Percentiles rank a stretch among this genome's conserved stretches.
Conservation (phyloP, 495 filamentous ascomycete genomes). For the Penicillium ucsense region DNA sequence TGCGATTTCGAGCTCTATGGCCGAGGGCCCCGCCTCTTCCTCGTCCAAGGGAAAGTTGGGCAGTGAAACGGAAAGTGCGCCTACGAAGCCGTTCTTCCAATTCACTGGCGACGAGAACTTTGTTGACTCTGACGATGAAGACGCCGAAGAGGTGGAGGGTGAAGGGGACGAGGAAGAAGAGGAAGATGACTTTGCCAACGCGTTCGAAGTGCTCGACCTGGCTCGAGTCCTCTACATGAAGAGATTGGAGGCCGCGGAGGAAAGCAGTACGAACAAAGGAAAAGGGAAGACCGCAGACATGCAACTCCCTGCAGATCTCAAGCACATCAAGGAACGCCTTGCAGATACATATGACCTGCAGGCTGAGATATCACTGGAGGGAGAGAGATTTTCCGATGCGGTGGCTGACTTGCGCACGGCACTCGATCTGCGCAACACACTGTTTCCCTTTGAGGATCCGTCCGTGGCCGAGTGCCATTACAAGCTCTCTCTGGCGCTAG, state of each 20-base stretch:
- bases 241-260: conserved; percentile 45
- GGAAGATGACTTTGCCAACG: conserved; percentile 81
- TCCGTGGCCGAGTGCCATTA: conserved; percentile 88
- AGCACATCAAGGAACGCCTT: conserved; percentile 67
- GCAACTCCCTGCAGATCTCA: conserved; percentile 36
- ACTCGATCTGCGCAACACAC: conserved; percentile 61
- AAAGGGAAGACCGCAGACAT: conserved; percentile 41
- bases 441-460: conserved; percentile 70
- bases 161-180: conserved; percentile 42
- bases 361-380: conserved; percentile 90
- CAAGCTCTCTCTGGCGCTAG: conserved; percentile 89
- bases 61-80: conserved; percentile 24
- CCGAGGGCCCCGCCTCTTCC: conserved; percentile 13
- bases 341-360: conserved; percentile 88
- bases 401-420: conserved; percentile 68
- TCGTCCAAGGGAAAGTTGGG: conserved; percentile 22
- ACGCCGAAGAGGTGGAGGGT: conserved; percentile 44
- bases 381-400: conserved; percentile 76
- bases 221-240: conserved; percentile 70
- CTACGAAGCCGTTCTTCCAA: conserved; percentile 71
- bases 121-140: conserved; percentile 66
- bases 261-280: conserved; percentile 15
- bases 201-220: conserved; percentile 87
- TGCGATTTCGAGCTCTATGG: neutral
- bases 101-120: conserved; percentile 93